Conservation (phyloP, 2,329 filamentous ascomycete species). For the Sporothrix globosa region DNA sequence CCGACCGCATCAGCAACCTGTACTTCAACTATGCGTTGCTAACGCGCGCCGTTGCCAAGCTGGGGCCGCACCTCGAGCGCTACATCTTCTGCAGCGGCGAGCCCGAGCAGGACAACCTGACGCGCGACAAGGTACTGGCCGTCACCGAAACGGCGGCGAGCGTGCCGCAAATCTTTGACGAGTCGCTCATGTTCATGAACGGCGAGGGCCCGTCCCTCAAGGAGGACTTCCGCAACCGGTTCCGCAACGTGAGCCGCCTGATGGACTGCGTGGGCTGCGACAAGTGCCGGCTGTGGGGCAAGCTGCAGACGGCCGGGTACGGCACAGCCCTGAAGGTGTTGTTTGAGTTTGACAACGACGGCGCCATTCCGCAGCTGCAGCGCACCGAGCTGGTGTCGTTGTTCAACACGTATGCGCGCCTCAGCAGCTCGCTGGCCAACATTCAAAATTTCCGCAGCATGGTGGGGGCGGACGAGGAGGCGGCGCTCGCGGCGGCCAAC, state of each 20-base stretch:
- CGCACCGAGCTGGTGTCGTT: slow-evolving; percentile 92
- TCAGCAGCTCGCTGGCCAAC: slow-evolving; percentile 77
- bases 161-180: slow-evolving; percentile 84
- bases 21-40: slow-evolving; percentile 99
- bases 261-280: slow-evolving; percentile 99
- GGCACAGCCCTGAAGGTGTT: slow-evolving; percentile 93
- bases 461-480: slow-evolving; percentile 48
- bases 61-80: slow-evolving; percentile 73
- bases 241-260: slow-evolving; percentile 91
- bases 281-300: slow-evolving; percentile 97
- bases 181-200: slow-evolving; percentile 90
- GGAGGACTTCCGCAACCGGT: slow-evolving; percentile 95
- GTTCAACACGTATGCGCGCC: slow-evolving; percentile 88
- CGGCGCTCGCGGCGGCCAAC: slow-evolving; percentile 32
- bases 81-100: slow-evolving; percentile 96
- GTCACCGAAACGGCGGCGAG: slow-evolving; percentile 72
- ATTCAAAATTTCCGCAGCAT: slow-evolving; percentile 70
- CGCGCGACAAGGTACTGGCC: slow-evolving; percentile 77
- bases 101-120: slow-evolving; percentile 72
- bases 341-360: slow-evolving; percentile 81
- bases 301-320: slow-evolving; percentile 92
- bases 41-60: slow-evolving; percentile 85
- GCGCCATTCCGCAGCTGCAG: slow-evolving; percentile 68
- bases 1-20: slow-evolving; percentile 92
- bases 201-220: slow-evolving; percentile 77